These are phyloP conservation scores for Coemansia sp. DNA, from an alignment of 192 early-diverging fungal genomes.

Conservation along the genomic window DNA sequence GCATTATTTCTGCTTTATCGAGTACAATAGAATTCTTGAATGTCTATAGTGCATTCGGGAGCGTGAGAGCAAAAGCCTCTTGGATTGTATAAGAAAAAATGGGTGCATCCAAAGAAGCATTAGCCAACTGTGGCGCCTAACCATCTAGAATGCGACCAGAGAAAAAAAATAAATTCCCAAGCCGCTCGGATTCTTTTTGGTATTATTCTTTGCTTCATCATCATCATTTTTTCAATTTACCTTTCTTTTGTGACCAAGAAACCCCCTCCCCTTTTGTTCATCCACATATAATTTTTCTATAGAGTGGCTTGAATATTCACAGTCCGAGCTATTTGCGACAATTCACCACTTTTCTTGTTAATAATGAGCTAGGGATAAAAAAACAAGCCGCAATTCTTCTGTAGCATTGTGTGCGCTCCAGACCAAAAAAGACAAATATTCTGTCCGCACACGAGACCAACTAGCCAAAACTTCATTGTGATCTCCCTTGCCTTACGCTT, in stretches of 20 bases:
- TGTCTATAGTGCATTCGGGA: conserved; percentile 1
- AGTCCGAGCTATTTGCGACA: background rate
- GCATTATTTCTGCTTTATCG: background rate
- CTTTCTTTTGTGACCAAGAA: background rate
- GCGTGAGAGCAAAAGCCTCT: background rate
- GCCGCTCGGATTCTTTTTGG: background rate
- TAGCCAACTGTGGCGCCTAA: background rate
- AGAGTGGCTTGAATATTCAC: background rate
- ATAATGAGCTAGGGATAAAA: background rate
- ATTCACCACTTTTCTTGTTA: background rate
- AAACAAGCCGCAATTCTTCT: background rate
- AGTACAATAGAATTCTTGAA: conserved; percentile 1
- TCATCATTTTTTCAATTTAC: background rate
- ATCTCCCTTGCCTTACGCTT: background rate
- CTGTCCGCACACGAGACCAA: background rate
- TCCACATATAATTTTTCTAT: background rate
- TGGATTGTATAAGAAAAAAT: background rate
- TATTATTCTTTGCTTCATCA: background rate
- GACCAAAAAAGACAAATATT: background rate
- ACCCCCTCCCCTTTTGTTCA: background rate
- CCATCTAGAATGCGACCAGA: no score
- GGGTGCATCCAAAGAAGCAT: background rate
- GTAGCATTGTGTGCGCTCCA: background rate
- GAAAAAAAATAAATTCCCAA: background rate
- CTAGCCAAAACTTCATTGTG: background rate